phyloP scores from a whole-genome alignment of 257 asterid species.

The Ligustrum vulgare region DNA sequence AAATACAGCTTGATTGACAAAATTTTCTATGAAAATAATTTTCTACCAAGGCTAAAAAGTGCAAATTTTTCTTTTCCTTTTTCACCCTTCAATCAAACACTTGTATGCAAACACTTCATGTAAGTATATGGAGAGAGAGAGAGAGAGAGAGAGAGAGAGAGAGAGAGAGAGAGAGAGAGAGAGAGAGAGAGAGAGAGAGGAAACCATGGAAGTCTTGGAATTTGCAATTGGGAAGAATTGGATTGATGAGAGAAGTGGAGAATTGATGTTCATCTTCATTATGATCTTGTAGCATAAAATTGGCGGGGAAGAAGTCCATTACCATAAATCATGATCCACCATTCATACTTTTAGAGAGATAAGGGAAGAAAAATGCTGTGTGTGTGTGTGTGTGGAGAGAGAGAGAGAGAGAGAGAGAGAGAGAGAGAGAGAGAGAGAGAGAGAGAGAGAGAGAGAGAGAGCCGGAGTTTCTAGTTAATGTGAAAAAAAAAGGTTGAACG shows the following conservation, averaged over 20 bases:
- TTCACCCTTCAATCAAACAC: no score
- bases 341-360: background rate
- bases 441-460: background rate
- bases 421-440: background rate
- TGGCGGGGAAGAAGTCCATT: background rate
- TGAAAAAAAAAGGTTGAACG: no score
- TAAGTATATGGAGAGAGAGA: conserved; percentile 5
- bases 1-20: no score
- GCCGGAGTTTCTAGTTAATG: background rate
- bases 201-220: conserved; percentile 45
- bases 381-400: background rate
- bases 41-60: no score
- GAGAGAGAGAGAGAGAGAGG: conserved; percentile 17
- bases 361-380: background rate
- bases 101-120: background rate
- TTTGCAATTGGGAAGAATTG: conserved; percentile 34
- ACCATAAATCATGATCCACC: background rate
- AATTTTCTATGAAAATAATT: no score
- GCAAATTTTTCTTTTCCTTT: no score
- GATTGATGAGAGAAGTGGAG: conserved; percentile 39
- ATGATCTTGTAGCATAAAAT: background rate
- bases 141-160: conserved; percentile 16
- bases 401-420: background rate
- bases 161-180: conserved; percentile 16
- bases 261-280: conserved; percentile 38